phyloP scores from a whole-genome alignment of 768 basidiomycete species.

The Paxillus rubicundulus region DNA sequence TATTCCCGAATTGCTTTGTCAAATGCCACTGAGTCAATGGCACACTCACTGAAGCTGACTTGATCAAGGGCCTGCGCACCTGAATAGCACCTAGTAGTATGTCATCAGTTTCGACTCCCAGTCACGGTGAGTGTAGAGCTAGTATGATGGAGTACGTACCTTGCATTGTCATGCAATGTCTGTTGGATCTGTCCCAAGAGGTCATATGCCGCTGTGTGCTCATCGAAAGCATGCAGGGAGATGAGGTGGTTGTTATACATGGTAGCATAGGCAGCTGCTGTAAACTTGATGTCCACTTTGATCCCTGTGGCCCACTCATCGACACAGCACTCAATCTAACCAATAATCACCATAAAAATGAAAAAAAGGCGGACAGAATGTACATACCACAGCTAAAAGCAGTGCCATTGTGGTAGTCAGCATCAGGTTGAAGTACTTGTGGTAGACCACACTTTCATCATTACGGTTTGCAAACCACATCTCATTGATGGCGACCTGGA shows the following conservation, averaged over 20 bases:
- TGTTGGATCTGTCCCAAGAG: slow-evolving; percentile 1
- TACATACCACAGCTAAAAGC: not conserved
- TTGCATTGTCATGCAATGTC: not conserved
- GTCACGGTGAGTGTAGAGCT: not conserved
- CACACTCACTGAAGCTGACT: not conserved
- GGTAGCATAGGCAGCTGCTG: not conserved
- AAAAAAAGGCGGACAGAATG: not conserved
- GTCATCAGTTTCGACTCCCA: not conserved
- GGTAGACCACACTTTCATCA: slow-evolving; percentile 25
- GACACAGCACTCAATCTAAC: slow-evolving; percentile 12
- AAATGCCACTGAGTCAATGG: not conserved
- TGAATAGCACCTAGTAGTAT: slow-evolving; percentile 4
- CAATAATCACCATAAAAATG: not conserved
- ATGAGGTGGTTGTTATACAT: slow-evolving; percentile 5
- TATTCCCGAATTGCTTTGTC: not conserved
- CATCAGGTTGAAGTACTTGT: slow-evolving; percentile 24
- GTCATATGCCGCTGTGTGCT: slow-evolving; percentile 2
- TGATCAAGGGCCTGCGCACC: not conserved
- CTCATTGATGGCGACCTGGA: slow-evolving; percentile 22
- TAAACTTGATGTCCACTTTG: slow-evolving; percentile 8
- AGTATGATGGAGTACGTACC: not conserved
- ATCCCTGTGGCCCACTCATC: slow-evolving; percentile 11
- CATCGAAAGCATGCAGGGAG: not conserved
- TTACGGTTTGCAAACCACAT: slow-evolving; percentile 27
- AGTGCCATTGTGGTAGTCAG: not conserved